phyloP scores from a whole-genome alignment of 306 rosid species.

The Glycine soja region DNA sequence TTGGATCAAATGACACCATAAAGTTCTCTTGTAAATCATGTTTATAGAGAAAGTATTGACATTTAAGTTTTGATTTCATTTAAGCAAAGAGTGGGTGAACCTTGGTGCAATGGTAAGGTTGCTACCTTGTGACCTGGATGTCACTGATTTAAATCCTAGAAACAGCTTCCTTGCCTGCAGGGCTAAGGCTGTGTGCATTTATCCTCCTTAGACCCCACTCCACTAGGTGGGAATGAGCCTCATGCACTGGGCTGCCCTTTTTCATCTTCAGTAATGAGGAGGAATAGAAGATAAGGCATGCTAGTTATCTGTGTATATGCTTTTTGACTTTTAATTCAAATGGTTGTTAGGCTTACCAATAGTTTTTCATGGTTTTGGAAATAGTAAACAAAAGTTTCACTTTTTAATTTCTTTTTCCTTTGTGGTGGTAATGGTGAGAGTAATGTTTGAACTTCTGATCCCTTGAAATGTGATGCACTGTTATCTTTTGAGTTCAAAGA shows the following conservation, averaged over 20 bases:
- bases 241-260: neutral
- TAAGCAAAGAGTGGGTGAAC: neutral
- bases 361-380: conserved; percentile 21
- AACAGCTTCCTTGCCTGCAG: neutral
- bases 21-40: neutral
- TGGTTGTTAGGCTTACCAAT: neutral
- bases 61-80: neutral
- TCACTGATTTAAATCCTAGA: neutral
- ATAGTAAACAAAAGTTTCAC: neutral
- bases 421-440: conserved; percentile 15
- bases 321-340: neutral
- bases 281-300: conserved; percentile 6
- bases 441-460: conserved; percentile 19
- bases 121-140: neutral
- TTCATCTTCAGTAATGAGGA: neutral
- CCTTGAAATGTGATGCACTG: conserved; percentile 2
- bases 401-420: conserved; percentile 9
- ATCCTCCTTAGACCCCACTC: neutral
- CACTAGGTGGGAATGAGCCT: neutral
- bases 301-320: neutral
- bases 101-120: neutral
- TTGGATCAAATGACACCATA: neutral
- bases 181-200: neutral
- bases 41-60: neutral
- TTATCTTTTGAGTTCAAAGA: conserved; percentile 4